Percentiles rank a stretch among this genome's conserved stretches.
phyloP scores from a whole-genome alignment of 495 filamentous ascomycete genomes.

The Xylaria telfairii region DNA sequence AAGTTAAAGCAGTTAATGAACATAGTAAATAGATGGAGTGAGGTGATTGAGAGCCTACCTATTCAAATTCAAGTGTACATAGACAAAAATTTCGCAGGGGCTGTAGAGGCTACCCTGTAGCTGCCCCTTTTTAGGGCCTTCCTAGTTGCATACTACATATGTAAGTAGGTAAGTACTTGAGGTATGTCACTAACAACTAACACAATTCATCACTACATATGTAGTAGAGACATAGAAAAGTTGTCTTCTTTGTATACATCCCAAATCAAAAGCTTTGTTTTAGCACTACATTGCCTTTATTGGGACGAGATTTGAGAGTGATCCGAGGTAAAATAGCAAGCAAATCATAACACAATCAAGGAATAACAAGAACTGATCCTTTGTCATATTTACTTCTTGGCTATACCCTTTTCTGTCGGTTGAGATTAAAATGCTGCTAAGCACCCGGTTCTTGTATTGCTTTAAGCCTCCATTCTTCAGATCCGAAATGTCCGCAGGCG shows the following conservation, averaged over 20 bases:
- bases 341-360: not conserved
- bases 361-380: not conserved
- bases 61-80: too few relatives aligned
- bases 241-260: not conserved
- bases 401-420: not conserved
- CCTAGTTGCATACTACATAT: too few relatives aligned
- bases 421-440: not conserved
- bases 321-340: not conserved
- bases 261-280: not conserved
- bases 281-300: too few relatives aligned
- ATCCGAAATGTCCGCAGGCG: slow-evolving; percentile 17
- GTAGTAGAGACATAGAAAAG: too few relatives aligned
- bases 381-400: not conserved
- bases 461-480: not conserved
- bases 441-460: too few relatives aligned
- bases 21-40: too few relatives aligned
- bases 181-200: too few relatives aligned
- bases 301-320: not conserved
- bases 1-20: not conserved
- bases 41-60: too few relatives aligned
- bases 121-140: too few relatives aligned
- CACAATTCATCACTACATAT: not conserved
- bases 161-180: too few relatives aligned
- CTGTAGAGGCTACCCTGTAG: too few relatives aligned
- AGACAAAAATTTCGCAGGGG: too few relatives aligned